Conservation (phyloP, 495 filamentous ascomycete genomes). For the Podospora fimiseda region DNA sequence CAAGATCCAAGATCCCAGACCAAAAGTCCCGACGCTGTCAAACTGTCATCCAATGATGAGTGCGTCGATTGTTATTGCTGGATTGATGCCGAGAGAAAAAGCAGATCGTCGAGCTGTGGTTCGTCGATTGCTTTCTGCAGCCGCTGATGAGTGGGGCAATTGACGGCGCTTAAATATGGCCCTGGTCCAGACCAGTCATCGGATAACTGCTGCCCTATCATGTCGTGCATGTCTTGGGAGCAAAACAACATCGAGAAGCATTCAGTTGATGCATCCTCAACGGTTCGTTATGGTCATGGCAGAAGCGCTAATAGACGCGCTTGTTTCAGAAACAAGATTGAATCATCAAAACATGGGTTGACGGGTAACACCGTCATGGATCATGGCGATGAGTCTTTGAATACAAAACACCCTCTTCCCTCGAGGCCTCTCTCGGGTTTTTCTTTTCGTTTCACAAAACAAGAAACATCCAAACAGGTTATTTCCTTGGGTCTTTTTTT, state of each 20-base stretch:
- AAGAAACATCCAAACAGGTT: background rate
- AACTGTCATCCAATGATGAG: background rate
- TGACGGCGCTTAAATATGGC: no score
- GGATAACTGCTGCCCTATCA: background rate
- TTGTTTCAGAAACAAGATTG: background rate
- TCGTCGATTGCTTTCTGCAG: background rate
- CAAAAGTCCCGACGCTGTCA: background rate
- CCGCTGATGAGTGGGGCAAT: background rate
- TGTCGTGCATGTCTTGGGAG: background rate
- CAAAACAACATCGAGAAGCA: background rate
- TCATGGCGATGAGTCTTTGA: background rate
- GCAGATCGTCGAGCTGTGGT: background rate
- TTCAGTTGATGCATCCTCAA: background rate
- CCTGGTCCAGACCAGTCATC: no score
- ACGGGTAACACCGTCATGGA: no score
- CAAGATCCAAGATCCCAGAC: no score
- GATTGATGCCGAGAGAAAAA: background rate
- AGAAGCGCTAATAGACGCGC: background rate
- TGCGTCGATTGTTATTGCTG: background rate
- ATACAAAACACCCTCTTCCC: background rate
- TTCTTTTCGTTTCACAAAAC: background rate
- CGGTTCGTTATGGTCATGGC: background rate
- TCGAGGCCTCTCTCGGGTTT: background rate
- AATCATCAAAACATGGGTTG: background rate
- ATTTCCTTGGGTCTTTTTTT: constrained; percentile 1